Evolutionary conservation across 352 stramenopile species (phyloP).

Genomic region (Globisporangium heterothallicum): DNA sequence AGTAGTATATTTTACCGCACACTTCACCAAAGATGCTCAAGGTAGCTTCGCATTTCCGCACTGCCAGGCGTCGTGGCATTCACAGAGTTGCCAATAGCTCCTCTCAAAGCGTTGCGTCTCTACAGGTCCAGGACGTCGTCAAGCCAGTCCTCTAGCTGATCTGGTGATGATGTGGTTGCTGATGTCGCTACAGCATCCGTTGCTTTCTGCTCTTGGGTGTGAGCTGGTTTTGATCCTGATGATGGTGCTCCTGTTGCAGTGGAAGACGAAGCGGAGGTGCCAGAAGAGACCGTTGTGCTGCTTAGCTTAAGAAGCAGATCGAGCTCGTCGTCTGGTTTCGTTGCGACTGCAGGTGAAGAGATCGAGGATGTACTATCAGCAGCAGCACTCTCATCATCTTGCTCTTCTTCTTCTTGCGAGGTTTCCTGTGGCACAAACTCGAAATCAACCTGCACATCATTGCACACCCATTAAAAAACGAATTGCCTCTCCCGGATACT

Average conservation of each 20-base stretch:
- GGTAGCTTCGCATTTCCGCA: too few relatives aligned
- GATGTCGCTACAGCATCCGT: background rate
- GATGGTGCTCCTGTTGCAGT: background rate
- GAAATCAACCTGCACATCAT: constrained; percentile 27
- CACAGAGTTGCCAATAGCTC: too few relatives aligned
- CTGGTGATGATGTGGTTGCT: constrained; percentile 7
- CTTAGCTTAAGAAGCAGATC: constrained; percentile 45
- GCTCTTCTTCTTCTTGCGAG: constrained; percentile 9
- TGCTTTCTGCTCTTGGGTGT: background rate
- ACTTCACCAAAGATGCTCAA: too few relatives aligned
- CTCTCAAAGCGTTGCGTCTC: background rate
- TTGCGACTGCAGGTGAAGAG: background rate
- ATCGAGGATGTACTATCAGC: background rate
- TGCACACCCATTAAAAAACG: too few relatives aligned
- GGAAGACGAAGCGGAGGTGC: constrained; percentile 1
- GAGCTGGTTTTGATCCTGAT: constrained; percentile 10
- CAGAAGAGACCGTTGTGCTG: constrained; percentile 1
- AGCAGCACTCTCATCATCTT: constrained; percentile 4
- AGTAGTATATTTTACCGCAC: too few relatives aligned
- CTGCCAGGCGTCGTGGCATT: too few relatives aligned
- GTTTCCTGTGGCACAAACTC: constrained; percentile 24
- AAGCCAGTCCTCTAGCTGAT: constrained; percentile 67
- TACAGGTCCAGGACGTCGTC: constrained; percentile 60
- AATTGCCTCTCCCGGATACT: too few relatives aligned
- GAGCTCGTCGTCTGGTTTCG: constrained; percentile 21